A percentile compares a stretch with the other conserved stretches of the same genome.
Evolutionary conservation across 345 rosid species (phyloP).

Genomic region (Brassica napus): DNA sequence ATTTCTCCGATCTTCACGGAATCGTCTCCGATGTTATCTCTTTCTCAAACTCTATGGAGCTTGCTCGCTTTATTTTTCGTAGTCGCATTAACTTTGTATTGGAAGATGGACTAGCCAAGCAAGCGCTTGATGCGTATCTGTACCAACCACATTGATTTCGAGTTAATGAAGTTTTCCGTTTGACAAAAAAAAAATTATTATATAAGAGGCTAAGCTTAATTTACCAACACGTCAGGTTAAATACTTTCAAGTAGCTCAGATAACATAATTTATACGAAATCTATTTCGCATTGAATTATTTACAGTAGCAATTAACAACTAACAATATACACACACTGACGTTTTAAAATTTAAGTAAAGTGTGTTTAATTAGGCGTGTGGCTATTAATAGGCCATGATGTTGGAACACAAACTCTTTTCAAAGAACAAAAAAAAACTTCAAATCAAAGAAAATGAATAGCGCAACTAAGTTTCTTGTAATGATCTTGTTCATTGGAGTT

Average conservation of each 20-base stretch:
- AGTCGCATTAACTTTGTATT: no score
- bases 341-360: neutral
- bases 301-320: neutral
- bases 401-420: neutral
- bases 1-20: no score
- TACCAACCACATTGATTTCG: no score
- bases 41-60: no score
- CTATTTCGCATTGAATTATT: conserved; percentile 1
- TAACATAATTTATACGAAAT: neutral
- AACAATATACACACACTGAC: neutral
- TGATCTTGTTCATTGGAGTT: conserved; percentile 7
- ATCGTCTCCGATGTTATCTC: no score
- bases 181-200: no score
- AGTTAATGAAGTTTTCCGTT: no score
- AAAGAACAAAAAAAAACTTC: neutral
- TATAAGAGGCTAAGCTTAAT: neutral
- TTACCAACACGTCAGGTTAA: conserved; percentile 11
- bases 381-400: neutral
- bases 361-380: neutral
- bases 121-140: no score
- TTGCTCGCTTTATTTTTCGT: no score
- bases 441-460: neutral
- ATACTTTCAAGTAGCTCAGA: neutral
- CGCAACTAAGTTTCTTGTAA: conserved; percentile 3
- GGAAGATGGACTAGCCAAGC: no score